phyloP scores from a whole-genome alignment of 2,329 filamentous ascomycete species.

The Penicillium sp. region DNA sequence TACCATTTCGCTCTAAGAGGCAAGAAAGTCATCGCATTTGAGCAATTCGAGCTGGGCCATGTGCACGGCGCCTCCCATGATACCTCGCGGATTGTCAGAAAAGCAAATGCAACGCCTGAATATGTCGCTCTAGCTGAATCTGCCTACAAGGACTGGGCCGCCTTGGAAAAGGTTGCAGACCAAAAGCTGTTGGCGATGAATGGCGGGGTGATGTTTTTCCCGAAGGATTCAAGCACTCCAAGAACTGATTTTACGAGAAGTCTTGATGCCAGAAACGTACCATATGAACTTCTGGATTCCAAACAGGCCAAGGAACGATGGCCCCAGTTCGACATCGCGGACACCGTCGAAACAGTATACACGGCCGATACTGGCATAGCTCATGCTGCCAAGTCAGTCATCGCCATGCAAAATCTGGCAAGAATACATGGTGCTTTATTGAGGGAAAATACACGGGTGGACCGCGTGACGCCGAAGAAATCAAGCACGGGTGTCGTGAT shows the following conservation, averaged over 20 bases:
- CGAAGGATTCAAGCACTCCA: constrained; percentile 13
- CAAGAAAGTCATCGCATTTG: constrained; percentile 28
- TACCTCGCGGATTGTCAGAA: constrained; percentile 32
- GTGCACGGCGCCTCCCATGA: constrained; percentile 32
- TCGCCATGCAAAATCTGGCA: constrained; percentile 23
- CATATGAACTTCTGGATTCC: constrained; percentile 26
- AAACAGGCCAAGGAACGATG: constrained; percentile 25
- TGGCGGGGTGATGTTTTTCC: constrained; percentile 28
- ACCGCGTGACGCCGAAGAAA: constrained; percentile 17
- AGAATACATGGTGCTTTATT: constrained; percentile 24
- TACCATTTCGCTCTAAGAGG: constrained; percentile 29
- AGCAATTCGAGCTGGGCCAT: constrained; percentile 32
- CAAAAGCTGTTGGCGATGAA: constrained; percentile 27
- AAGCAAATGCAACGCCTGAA: constrained; percentile 27
- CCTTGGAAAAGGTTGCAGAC: constrained; percentile 22
- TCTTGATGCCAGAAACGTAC: constrained; percentile 18
- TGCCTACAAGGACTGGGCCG: constrained; percentile 32
- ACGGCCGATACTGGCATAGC: constrained; percentile 29
- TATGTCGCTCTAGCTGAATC: constrained; percentile 47
- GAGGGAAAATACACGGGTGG: constrained; percentile 25
- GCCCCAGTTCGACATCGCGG: constrained; percentile 27
- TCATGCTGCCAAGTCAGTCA: constrained; percentile 27
- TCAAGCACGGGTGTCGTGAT: constrained; percentile 18
- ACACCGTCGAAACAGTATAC: constrained; percentile 23
- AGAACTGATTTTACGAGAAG: constrained; percentile 18